Evolutionary conservation across 352 stramenopile species (phyloP).

Genomic region (Phytopythium vexans): DNA sequence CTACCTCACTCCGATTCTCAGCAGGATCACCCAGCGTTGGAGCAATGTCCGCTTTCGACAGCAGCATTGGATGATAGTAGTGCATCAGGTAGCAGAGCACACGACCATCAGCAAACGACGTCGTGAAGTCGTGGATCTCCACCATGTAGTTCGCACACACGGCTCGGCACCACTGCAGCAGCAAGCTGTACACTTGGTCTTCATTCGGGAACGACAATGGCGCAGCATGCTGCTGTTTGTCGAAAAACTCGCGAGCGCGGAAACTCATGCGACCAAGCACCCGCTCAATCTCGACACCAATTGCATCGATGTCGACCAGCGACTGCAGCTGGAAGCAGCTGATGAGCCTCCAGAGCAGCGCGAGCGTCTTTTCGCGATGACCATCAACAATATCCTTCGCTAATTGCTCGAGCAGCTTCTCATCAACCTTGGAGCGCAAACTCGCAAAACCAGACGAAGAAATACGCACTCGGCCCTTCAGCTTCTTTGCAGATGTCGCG

Average conservation of each 20-base stretch:
- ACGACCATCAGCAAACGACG: slow-evolving; percentile 92
- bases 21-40: slow-evolving; percentile 36
- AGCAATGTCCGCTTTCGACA: slow-evolving; percentile 65
- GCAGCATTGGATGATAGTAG: slow-evolving; percentile 94
- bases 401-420: slow-evolving; percentile 53
- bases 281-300: slow-evolving; percentile 78
- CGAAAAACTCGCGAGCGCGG: slow-evolving; percentile 57
- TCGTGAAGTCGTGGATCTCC: slow-evolving; percentile 86
- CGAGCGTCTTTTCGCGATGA: slow-evolving; percentile 93
- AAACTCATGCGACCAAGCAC: slow-evolving; percentile 73
- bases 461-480: slow-evolving; percentile 18
- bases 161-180: slow-evolving; percentile 91
- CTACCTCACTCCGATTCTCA: slow-evolving; percentile 16
- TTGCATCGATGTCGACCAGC: slow-evolving; percentile 70
- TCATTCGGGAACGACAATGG: slow-evolving; percentile 35
- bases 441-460: slow-evolving; percentile 44
- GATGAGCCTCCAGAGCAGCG: slow-evolving; percentile 94
- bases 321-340: slow-evolving; percentile 87
- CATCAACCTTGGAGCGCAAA: slow-evolving; percentile 47
- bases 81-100: slow-evolving; percentile 93
- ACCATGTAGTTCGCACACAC: slow-evolving; percentile 92
- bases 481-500: neutral
- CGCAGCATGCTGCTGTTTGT: slow-evolving; percentile 27
- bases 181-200: slow-evolving; percentile 59
- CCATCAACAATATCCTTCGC: slow-evolving; percentile 96